Base-by-base conservation (phyloP, 2,329 filamentous ascomycete genomes). In the Rutstroemia sydowiana region DNA sequence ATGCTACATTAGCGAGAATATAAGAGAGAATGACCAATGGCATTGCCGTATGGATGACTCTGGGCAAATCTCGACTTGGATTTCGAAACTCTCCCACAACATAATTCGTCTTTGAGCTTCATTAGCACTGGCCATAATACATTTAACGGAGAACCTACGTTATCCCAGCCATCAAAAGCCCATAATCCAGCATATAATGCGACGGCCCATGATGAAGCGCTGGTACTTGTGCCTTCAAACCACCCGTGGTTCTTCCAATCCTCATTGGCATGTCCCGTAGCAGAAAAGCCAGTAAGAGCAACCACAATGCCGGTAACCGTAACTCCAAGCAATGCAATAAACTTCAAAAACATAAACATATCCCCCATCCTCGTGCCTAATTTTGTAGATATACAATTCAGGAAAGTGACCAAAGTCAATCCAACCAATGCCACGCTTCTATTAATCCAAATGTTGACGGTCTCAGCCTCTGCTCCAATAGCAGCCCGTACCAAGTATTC, bases 131-230 rank as follows among this genome's bases (percentile, higher is more conserved):
- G 8, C 13, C 18, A 5, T 21, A 16, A 6, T 14, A 23, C 34
- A 28, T n/a, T 50, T 26, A 6, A 21, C 23, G 40, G 9, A 9
- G n/a, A 45, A 75, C 85, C 73, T 72, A 93, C 89, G 68, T 98
- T 98, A 67, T 98, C 93, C 93, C 93, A 98, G 28, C 93, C 93
- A 66, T 98, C 93, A 70, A 93, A 98, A 1, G 93, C 93, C 93
- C 93, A 98, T 5, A 98, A 76, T 8, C 93, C 93, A 14, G 90
- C 92, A 67, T 98, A 98, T 43, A 98, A 71, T 0, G 93, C 93
- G 43, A 98, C 86, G 3, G 93, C 93, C 87, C 91, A 97, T 59
- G 84, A 84, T 43, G 86, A 95, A 46, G 87, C 77, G 66, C 91
- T 86, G 13, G 75, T 81, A 57, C 80, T 88, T 4, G 92, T 96